phyloP scores from a whole-genome alignment of 2,329 filamentous ascomycete species.

The Claviceps maximensis region DNA sequence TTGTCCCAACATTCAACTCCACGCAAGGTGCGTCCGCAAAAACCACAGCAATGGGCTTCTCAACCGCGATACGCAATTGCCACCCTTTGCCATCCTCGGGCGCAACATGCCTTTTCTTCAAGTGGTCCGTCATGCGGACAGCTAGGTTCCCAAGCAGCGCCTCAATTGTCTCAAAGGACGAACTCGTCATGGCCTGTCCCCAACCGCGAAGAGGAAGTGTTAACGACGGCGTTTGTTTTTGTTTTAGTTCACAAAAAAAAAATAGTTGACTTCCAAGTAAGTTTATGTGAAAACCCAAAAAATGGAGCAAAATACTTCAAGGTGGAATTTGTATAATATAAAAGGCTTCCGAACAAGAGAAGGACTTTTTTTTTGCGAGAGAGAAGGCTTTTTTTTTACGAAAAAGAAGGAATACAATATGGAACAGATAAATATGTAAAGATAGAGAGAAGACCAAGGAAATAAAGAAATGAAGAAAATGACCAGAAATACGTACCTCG shows the following conservation, averaged over 20 bases:
- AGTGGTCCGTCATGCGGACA: constrained; percentile 30
- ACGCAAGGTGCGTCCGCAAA: constrained; percentile 60
- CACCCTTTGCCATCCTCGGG: constrained; percentile 21
- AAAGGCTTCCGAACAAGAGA: no score
- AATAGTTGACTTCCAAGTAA: no score
- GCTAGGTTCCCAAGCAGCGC: constrained; percentile 40
- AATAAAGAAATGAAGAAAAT: background rate
- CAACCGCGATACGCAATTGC: constrained; percentile 46
- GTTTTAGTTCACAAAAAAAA: background rate
- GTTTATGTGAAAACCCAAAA: background rate
- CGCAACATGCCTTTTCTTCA: constrained; percentile 15
- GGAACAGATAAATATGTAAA: background rate
- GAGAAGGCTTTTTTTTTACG: background rate
- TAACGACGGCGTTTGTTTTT: background rate
- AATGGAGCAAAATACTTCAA: background rate
- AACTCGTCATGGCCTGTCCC: constrained; percentile 37
- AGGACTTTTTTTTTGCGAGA: no score
- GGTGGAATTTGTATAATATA: no score
- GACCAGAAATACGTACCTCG: constrained; percentile 37
- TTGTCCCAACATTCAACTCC: constrained; percentile 29
- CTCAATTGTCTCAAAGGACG: constrained; percentile 50
- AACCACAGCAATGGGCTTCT: constrained; percentile 62
- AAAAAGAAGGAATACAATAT: background rate
- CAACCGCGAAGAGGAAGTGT: background rate
- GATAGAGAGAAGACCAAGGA: background rate